Conservation (phyloP, 257 asterid genomes). For the Oldenlandia corymbosa region DNA sequence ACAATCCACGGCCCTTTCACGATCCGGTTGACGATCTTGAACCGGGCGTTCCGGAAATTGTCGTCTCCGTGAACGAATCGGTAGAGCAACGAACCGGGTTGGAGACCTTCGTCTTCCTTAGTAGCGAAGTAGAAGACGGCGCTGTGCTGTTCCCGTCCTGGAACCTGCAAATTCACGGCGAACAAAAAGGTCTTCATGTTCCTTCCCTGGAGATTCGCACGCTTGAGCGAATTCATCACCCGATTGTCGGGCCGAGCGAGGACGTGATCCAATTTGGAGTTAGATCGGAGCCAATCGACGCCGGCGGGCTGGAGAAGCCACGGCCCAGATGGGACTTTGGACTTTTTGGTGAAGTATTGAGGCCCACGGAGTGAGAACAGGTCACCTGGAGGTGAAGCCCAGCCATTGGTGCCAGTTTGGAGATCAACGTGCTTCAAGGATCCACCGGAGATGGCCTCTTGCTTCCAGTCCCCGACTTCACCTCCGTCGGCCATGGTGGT, state of each 20-base stretch:
- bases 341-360: constrained; percentile 54
- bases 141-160: constrained; percentile 84
- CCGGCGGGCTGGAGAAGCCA: constrained; percentile 84
- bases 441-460: constrained; percentile 59
- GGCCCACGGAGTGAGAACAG: constrained; percentile 64
- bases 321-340: constrained; percentile 55
- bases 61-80: constrained; percentile 70
- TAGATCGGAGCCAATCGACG: constrained; percentile 90
- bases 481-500: constrained; percentile 17
- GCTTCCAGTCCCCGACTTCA: constrained; percentile 47
- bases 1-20: constrained; percentile 96
- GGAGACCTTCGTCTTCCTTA: constrained; percentile 44
- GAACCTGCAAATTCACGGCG: constrained; percentile 82
- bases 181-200: constrained; percentile 47
- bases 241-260: constrained; percentile 81
- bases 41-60: constrained; percentile 60
- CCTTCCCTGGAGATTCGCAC: constrained; percentile 26
- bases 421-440: constrained; percentile 70
- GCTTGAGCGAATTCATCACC: constrained; percentile 48
- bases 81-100: constrained; percentile 51
- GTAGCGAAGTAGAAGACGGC: constrained; percentile 81
- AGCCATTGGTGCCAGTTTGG: constrained; percentile 69
- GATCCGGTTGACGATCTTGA: constrained; percentile 79
- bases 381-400: constrained; percentile 95
- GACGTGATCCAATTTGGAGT: constrained; percentile 69